These are phyloP conservation scores for Trebouxia sp. DNA, from an alignment of 139 green algal genomes.

Conservation along the genomic window DNA sequence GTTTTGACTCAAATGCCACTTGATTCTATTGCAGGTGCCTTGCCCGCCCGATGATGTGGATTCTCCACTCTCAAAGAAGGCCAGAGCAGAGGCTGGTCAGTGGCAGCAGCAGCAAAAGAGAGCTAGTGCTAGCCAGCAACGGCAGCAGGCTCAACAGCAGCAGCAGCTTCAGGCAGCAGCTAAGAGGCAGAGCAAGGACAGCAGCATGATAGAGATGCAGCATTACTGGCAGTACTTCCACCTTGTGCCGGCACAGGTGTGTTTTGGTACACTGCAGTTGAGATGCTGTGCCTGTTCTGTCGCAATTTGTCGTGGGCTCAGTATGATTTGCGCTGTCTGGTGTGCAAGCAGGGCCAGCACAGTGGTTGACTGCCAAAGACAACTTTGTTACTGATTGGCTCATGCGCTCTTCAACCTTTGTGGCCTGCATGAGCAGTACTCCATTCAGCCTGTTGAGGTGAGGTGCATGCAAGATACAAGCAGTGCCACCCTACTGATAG, in stretches of 20 bases:
- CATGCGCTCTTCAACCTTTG: too few relatives aligned
- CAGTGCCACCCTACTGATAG: too few relatives aligned
- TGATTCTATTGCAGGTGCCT: conserved; percentile 24
- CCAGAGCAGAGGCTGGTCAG: conserved; percentile 22
- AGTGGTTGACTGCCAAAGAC: too few relatives aligned
- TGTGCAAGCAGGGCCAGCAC: too few relatives aligned
- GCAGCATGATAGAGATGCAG: conserved; percentile 49
- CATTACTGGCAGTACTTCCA: conserved; percentile 79
- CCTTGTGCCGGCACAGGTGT: conserved; percentile 63
- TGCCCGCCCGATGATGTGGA: conserved; percentile 36
- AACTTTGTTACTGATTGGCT: too few relatives aligned
- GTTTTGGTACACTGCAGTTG: not conserved
- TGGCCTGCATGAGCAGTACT: too few relatives aligned
- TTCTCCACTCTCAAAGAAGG: not conserved
- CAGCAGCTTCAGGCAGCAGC: not conserved
- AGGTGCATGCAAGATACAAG: too few relatives aligned
- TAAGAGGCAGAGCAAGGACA: not conserved
- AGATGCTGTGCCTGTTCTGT: too few relatives aligned
- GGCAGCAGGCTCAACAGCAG: conserved; percentile 26
- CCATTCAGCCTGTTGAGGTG: too few relatives aligned
- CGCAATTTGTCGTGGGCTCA: too few relatives aligned
- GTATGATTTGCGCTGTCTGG: too few relatives aligned
- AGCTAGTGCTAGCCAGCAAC: not conserved
- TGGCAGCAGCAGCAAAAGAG: conserved; percentile 32
- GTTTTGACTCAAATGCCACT: not conserved